A percentile compares a stretch with the other conserved stretches of the same genome.
phyloP scores from a whole-genome alignment of 345 rosid genomes.

The Lumnitzera racemosa region DNA sequence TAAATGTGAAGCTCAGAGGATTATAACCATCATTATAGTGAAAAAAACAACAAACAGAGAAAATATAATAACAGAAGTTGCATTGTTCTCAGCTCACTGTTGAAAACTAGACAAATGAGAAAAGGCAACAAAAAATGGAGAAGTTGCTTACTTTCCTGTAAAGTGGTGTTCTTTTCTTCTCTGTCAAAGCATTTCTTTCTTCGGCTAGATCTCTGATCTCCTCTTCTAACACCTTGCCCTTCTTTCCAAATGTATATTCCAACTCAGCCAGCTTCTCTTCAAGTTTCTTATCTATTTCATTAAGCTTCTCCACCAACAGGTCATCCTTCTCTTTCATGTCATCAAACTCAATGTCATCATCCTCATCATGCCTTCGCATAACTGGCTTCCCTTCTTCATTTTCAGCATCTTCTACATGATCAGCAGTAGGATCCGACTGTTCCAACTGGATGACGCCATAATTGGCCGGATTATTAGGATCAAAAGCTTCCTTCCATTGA shows the following conservation, averaged over 20 bases:
- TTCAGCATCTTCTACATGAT: conserved; percentile 22
- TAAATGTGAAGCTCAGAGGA: no score
- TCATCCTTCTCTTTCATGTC: conserved; percentile 89
- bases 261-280: conserved; percentile 78
- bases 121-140: conserved; percentile 1
- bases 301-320: conserved; percentile 59
- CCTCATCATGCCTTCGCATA: conserved; percentile 24
- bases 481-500: conserved; percentile 83
- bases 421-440: conserved; percentile 30
- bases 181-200: conserved; percentile 88
- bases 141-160: conserved; percentile 57
- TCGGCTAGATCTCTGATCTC: conserved; percentile 89
- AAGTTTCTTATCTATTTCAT: conserved; percentile 72
- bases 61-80: not conserved
- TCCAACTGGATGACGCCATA: conserved; percentile 56
- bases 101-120: no score
- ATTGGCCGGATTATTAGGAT: conserved; percentile 78
- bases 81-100: not conserved
- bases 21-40: no score
- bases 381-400: conserved; percentile 29
- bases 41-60: not conserved
- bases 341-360: conserved; percentile 80
- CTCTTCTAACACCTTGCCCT: conserved; percentile 82
- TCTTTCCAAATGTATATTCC: conserved; percentile 92
- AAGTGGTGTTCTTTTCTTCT: conserved; percentile 74